Base-by-base conservation (phyloP, 164 flowering plant genomes). In the Brasenia schreberi region DNA sequence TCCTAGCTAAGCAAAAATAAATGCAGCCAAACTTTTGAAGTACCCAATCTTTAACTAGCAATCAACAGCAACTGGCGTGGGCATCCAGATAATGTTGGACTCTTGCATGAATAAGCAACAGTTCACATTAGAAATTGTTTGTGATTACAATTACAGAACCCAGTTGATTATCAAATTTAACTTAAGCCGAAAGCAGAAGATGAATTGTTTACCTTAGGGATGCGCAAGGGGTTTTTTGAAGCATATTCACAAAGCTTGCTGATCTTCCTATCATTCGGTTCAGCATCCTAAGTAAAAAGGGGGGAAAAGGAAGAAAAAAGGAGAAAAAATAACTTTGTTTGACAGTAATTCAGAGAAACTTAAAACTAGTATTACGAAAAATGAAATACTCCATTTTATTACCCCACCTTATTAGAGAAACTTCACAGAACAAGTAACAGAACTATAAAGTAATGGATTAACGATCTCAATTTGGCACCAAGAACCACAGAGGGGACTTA, bases 211-310 rank as follows among this genome's bases (percentile, higher is more conserved):
- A 83, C 97, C 92, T 87, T 78, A 12, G 97, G 97, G 64, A 88
- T 83, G 53, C 95, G 83, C 70, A 90, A 68, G 33, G 92, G 89
- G 64, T 90, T 90, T 75, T 77, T 90, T 5, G 83, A 80, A 65
- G 86, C 90, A 78, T 90, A 90, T 43, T 88, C 90, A 75, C 97
- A 87, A 16, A 90, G 86, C 78, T 88, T 90, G 66, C 82, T 81
- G 73, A 90, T 88, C 75, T 85, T 87, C 68, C 92, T 75, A 66
- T 90, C 94, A 82, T 88, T 84, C 66, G 88, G 87, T 72, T 82
- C 86, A 59, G 75, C 89, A 27, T 86, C 89, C 97, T 90, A 49
- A 49, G 16, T 14, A 49, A 14, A 14, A 49, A 49, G 16, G 16
- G 0, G 53, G 5, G 5, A 45, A 4, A 45, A 45, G 5, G 53